Base-by-base conservation (phyloP, 2,329 filamentous ascomycete species). In the Sporothrix brunneoviolacea region DNA sequence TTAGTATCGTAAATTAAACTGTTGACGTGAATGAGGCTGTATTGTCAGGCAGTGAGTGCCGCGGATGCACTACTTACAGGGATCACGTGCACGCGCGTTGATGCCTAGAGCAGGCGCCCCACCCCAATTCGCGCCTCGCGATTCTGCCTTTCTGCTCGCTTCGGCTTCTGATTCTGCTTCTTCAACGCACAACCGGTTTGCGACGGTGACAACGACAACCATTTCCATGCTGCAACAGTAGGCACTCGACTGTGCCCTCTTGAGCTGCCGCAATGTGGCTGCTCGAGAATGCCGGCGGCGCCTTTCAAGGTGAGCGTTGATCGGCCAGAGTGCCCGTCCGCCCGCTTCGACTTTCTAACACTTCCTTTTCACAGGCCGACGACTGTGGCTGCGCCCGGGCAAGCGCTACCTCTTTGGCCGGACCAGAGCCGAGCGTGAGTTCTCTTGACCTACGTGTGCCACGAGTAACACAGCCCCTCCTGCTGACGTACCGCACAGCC, bases 391-490 rank as follows among this genome's bases (percentile, higher is more conserved):
- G 54, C 82, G 85, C 52, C 91, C 91, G 2, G 91, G 90, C 45
- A 88, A 89, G 64, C 82, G 80, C 59, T 91, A 93, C 65, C 76
- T 95, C 18, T 88, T 95, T 64, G 91, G 91, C 50, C 82, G 91
- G 56, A 90, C 87, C 33, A 77, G 77, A 54, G 76, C 77, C 51
- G 82, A 86, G 61, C 74, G 82, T 80, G 73, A 59, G 74, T 59
- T 46, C 16, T 15, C 8, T 12, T 9, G 13, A 8, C 12, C 22
- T 4, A 21, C 18, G n/a, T n/a, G n/a, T n/a, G n/a, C n/a, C n/a
- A n/a, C n/a, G n/a, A n/a, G n/a, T n/a, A n/a, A n/a, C n/a, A n/a
- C n/a, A n/a, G n/a, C 4, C 13, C 15, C 9, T n/a, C 19, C 13
- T 19, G n/a, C n/a, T n/a, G n/a, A n/a, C n/a, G n/a, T n/a, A 9